Percentiles rank a stretch among this genome's conserved stretches.
These are phyloP conservation scores for Fraxinus americana DNA, from an alignment of 257 asterid genomes.

Conservation along the genomic window DNA sequence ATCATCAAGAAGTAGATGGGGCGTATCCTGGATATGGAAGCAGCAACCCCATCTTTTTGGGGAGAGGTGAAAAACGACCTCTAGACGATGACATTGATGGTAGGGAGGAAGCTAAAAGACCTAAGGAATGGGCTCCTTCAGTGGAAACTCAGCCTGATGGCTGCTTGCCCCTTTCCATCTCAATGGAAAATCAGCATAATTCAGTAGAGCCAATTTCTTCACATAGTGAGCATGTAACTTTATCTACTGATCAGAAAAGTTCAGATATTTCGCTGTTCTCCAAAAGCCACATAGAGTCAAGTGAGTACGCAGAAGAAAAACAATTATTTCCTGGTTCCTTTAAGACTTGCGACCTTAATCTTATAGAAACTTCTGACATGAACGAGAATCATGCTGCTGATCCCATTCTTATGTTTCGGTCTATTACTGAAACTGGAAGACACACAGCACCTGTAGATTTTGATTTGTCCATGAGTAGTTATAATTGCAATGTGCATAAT, in stretches of 20 bases:
- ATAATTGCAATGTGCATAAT: slow-evolving; percentile 33
- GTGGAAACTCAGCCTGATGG: slow-evolving; percentile 35
- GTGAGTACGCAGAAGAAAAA: slow-evolving; percentile 58
- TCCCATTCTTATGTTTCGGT: slow-evolving; percentile 45
- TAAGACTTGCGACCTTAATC: slow-evolving; percentile 87
- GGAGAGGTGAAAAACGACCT: slow-evolving; percentile 62
- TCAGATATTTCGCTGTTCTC: slow-evolving; percentile 53
- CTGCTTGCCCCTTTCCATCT: slow-evolving; percentile 38
- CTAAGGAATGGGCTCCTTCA: slow-evolving; percentile 47
- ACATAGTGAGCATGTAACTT: slow-evolving; percentile 30
- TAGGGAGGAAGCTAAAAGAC: slow-evolving; percentile 54
- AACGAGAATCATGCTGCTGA: slow-evolving; percentile 51
- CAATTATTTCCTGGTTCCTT: slow-evolving; percentile 72
- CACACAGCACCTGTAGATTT: slow-evolving; percentile 52
- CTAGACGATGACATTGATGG: slow-evolving; percentile 40
- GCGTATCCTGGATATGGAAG: slow-evolving; percentile 45
- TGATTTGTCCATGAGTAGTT: slow-evolving; percentile 63
- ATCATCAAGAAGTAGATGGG: slow-evolving; percentile 40
- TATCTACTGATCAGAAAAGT: slow-evolving; percentile 49
- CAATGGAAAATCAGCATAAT: slow-evolving; percentile 44
- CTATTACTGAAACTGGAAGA: slow-evolving; percentile 43
- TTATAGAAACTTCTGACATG: slow-evolving; percentile 62
- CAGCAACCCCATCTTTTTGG: slow-evolving; percentile 38
- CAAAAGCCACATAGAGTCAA: slow-evolving; percentile 38
- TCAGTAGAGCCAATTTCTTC: slow-evolving; percentile 47